These are phyloP conservation scores for Xylona heveae DNA, from an alignment of 495 filamentous ascomycete genomes.

Conservation along the genomic window DNA sequence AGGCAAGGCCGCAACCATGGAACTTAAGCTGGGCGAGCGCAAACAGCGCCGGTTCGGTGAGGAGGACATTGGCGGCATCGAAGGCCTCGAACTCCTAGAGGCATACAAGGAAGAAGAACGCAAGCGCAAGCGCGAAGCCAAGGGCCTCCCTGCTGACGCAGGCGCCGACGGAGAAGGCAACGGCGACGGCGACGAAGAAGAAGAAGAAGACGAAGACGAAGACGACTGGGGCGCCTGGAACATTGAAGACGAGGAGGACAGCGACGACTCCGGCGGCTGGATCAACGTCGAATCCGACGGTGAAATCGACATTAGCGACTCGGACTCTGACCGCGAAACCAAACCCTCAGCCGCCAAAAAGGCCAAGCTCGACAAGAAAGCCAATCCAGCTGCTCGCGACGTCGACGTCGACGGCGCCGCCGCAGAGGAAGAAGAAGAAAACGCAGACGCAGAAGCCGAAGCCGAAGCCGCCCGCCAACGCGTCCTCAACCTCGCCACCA, in stretches of 20 bases:
- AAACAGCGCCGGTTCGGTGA: constrained; percentile 62
- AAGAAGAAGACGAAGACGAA: constrained; percentile 19
- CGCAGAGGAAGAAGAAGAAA: constrained; percentile 1
- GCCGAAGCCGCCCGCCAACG: no score
- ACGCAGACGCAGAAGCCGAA: constrained; percentile 15
- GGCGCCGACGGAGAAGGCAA: no score
- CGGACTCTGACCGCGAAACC: constrained; percentile 37
- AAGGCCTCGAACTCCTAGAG: constrained; percentile 80
- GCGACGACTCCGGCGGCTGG: constrained; percentile 71
- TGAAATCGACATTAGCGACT: constrained; percentile 56
- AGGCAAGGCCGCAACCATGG: constrained; percentile 82
- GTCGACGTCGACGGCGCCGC: constrained; percentile 1
- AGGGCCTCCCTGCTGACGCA: constrained; percentile 33
- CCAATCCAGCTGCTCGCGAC: constrained; percentile 1
- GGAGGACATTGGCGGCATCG: constrained; percentile 60
- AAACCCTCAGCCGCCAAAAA: constrained; percentile 46
- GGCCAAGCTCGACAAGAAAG: constrained; percentile 10
- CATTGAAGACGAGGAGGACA: constrained; percentile 51
- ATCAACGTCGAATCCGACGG: constrained; percentile 73
- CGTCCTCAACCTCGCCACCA: constrained; percentile 59
- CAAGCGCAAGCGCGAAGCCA: constrained; percentile 44
- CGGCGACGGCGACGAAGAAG: constrained; percentile 29
- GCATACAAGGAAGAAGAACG: constrained; percentile 85
- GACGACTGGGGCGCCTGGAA: constrained; percentile 36
- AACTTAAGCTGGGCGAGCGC: constrained; percentile 42